Base-by-base conservation (phyloP, 306 rosid genomes). In the Acacia crassicarpa region DNA sequence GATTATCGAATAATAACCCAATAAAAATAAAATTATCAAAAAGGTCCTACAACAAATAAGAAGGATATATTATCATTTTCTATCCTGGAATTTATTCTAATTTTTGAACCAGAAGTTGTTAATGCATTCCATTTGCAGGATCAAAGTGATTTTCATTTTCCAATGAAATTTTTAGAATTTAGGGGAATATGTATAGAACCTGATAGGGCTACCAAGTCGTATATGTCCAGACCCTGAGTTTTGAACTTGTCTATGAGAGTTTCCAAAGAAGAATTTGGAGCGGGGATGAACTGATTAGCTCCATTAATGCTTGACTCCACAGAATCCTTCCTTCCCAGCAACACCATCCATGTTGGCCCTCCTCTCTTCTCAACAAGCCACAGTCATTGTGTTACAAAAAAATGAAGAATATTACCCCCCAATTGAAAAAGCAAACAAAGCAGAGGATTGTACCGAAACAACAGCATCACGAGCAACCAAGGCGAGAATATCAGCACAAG, bases 401-500 rank as follows among this genome's bases (percentile, higher is more conserved):
- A 15, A 5, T 15, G 56, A 4, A 25, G 6, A 13, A 13, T 48
- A 12, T 2, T 48, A 48, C 48, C 10, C 53, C 14, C 53, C 4
- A 48, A 48, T 48, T 48, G 0, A 48, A 48, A 46, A 46, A 2
- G 14, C 48, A 41, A 58, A 7, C 65, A 43, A 76, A 17, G 32
- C 6, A 3, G 25, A 65, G 43, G 9, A 4, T n/a, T 2, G 32
- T 89, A 95, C 98, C 80, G 83, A 72, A 53, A 78, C 83, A 71
- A 93, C 97, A 2, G 98, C 85, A 74, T 95, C 99, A 30, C 98
- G 99, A 65, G 99, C 99, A 81, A 49, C 97, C 66, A 93, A 67
- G 72, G 99, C 91, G 41, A 95, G 88, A 32, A 93, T 87, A 72
- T 95, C 99, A 35, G 99, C 97, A 85, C 99, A 93, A 19, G 99